Conservation (phyloP, 1,284 basidiomycete genomes). For the Erythrobasidium hasegawianum region DNA sequence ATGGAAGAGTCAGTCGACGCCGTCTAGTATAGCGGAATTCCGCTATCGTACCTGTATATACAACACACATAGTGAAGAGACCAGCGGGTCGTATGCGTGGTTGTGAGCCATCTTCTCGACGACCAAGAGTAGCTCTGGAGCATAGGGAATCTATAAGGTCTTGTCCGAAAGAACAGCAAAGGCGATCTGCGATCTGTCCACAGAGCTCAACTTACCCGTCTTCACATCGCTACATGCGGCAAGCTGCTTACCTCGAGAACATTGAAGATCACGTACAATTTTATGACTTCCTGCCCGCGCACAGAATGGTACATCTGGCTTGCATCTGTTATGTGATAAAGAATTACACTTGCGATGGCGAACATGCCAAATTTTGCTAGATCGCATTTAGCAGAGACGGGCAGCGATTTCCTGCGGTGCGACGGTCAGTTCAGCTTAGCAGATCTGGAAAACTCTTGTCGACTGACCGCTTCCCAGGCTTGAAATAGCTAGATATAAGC, state of each 20-base stretch:
- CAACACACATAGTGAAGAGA: conserved; percentile 76
- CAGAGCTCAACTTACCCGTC: conserved; percentile 14
- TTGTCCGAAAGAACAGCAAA: conserved; percentile 96
- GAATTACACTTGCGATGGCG: conserved; percentile 66
- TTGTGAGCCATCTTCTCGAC: conserved; percentile 51
- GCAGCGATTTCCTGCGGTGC: conserved; percentile 52
- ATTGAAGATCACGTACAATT: conserved; percentile 98
- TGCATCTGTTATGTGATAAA: conserved; percentile 82
- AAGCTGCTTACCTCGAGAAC: conserved; percentile 69
- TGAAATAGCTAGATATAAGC: conserved; percentile 26
- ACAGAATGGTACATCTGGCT: conserved; percentile 99
- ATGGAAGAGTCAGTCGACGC: not conserved
- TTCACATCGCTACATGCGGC: not conserved
- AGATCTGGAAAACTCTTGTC: not conserved
- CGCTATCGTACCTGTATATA: conserved; percentile 69
- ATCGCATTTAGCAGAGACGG: conserved; percentile 86
- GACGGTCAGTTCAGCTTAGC: not conserved
- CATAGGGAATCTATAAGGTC: conserved; percentile 96
- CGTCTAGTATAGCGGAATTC: too few species aligned
- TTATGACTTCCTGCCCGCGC: conserved; percentile 97
- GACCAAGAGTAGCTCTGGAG: conserved; percentile 80
- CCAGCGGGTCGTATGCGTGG: conserved; percentile 66
- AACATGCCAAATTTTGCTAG: conserved; percentile 77
- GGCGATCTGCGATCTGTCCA: conserved; percentile 80
- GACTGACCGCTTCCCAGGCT: conserved; percentile 18